Conservation (phyloP, 768 basidiomycete species). For the Trametes coccinea region DNA sequence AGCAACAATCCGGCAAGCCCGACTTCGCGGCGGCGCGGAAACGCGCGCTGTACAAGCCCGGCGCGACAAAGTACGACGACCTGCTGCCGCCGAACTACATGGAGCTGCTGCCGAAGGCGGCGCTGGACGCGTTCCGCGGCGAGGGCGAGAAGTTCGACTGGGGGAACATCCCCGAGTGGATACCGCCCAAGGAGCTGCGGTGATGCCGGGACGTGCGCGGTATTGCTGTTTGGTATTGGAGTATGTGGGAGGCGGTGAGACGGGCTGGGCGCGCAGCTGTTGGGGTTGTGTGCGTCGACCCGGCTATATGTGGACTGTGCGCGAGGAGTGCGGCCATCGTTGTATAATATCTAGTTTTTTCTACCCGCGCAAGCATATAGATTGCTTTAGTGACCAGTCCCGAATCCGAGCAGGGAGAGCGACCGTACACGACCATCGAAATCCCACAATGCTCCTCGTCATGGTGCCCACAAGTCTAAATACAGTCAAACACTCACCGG, state of each 20-base stretch:
- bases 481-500: slow-evolving; percentile 12
- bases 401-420: not conserved
- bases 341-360: too few relatives aligned
- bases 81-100: slow-evolving; percentile 61
- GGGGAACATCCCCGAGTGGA: slow-evolving; percentile 72
- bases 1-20: slow-evolving; percentile 28
- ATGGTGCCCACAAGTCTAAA: slow-evolving; percentile 10
- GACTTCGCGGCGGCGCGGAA: slow-evolving; percentile 38
- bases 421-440: not conserved
- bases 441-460: not conserved
- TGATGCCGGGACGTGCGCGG: slow-evolving; percentile 5
- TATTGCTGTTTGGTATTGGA: not conserved
- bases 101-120: slow-evolving; percentile 50
- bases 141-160: slow-evolving; percentile 56
- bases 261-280: too few relatives aligned
- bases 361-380: too few relatives aligned
- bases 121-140: slow-evolving; percentile 51
- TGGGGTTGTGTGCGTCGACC: too few relatives aligned
- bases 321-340: too few relatives aligned
- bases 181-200: slow-evolving; percentile 60
- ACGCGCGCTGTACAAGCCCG: slow-evolving; percentile 41
- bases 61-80: slow-evolving; percentile 54
- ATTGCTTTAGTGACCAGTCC: too few relatives aligned
- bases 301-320: too few relatives aligned
- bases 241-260: not conserved